Percentiles rank a stretch among this genome's conserved stretches.
phyloP scores from a whole-genome alignment of 2,329 filamentous ascomycete genomes.

The Xylariales sp. region DNA sequence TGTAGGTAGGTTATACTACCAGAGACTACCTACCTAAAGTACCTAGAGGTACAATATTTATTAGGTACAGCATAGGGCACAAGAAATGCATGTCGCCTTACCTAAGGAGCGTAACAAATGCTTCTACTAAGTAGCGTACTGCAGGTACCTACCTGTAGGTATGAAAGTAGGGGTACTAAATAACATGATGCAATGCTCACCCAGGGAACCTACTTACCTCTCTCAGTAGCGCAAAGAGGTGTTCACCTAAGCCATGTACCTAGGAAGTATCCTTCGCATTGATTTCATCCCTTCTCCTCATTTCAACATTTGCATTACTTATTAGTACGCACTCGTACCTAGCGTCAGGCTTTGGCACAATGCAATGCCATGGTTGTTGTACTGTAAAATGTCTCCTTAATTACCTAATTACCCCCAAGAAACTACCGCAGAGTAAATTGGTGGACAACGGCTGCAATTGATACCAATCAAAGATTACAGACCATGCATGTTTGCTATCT shows the following conservation, averaged over 20 bases:
- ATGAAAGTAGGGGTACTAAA: no score
- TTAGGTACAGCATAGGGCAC: neutral
- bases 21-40: no score
- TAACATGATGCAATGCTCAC: neutral
- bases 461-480: neutral
- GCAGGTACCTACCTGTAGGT: no score
- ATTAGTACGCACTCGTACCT: neutral
- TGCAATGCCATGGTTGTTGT: slow-evolving; percentile 1
- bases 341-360: slow-evolving; percentile 6
- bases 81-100: neutral
- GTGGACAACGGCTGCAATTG: neutral
- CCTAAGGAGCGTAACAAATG: neutral
- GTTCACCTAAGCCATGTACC: neutral
- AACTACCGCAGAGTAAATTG: neutral
- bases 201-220: no score
- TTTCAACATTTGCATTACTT: slow-evolving; percentile 25
- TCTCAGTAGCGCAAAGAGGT: neutral
- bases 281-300: slow-evolving; percentile 29
- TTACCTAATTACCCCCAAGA: no score
- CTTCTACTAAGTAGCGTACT: neutral
- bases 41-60: no score
- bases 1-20: no score
- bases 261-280: slow-evolving; percentile 25
- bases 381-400: no score
- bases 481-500: slow-evolving; percentile 5